These are phyloP conservation scores for Melaleuca quinquenervia DNA, from an alignment of 345 rosid species.

Conservation along the genomic window DNA sequence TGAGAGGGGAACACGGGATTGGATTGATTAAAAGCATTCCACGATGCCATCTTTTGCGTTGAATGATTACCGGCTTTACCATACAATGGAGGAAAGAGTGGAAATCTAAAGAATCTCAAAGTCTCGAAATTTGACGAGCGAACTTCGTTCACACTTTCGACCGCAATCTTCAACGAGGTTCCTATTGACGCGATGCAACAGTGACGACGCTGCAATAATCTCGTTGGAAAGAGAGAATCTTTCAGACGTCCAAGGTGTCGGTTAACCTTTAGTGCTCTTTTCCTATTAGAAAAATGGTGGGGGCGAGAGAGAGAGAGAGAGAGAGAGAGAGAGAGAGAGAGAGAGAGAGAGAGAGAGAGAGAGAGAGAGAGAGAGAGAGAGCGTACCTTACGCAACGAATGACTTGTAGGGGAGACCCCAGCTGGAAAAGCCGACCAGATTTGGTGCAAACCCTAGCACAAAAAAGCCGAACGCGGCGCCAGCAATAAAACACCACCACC, in stretches of 20 bases:
- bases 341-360: not conserved
- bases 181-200: not conserved
- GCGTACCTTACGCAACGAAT: not conserved
- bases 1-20: not conserved
- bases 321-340: not conserved
- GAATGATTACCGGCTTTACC: not conserved
- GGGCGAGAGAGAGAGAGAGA: not conserved
- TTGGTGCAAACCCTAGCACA: not conserved
- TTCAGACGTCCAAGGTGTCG: not conserved
- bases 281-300: not conserved
- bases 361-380: not conserved
- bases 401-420: not conserved
- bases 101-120: not conserved
- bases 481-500: not conserved
- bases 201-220: not conserved
- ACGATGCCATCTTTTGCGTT: not conserved
- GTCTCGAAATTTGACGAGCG: not conserved
- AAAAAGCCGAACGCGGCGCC: not conserved
- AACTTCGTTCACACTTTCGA: not conserved
- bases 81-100: not conserved
- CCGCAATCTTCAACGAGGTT: not conserved
- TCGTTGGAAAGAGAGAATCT: not conserved
- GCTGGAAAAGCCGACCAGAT: not conserved
- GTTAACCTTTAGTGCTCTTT: not conserved
- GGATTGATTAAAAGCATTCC: not conserved